A percentile compares a stretch with the other conserved stretches of the same genome.
Evolutionary conservation across 148 eudicot species (phyloP).

Genomic region (Pharnaceum exiguum): DNA sequence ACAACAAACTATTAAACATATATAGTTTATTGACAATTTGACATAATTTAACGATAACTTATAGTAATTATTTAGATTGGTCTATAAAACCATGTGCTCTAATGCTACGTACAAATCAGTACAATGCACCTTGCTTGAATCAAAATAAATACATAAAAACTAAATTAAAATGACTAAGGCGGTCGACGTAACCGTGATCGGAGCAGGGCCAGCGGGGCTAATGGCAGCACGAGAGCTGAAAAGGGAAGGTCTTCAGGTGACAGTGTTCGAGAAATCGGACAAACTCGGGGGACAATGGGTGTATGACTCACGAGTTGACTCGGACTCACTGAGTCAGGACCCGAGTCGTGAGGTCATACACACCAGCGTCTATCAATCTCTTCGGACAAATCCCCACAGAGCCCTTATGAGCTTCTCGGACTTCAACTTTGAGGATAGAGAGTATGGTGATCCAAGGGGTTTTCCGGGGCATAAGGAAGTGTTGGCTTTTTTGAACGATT

Average conservation of each 20-base stretch:
- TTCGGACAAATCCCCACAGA: constrained; percentile 34
- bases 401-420: constrained; percentile 38
- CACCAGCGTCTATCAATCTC: constrained; percentile 29
- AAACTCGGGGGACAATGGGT: constrained; percentile 37
- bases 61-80: no score
- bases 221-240: constrained; percentile 32
- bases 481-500: constrained; percentile 21
- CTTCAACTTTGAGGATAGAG: constrained; percentile 16
- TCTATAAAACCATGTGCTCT: no score
- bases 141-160: neutral
- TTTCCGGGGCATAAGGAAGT: constrained; percentile 44
- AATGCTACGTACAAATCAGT: no score
- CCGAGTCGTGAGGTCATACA: constrained; percentile 23
- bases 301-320: constrained; percentile 31
- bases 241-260: constrained; percentile 28
- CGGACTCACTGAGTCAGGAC: constrained; percentile 26
- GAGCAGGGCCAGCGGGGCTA: constrained; percentile 32
- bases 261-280: constrained; percentile 26
- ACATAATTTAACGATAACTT: no score
- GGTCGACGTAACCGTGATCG: constrained; percentile 39
- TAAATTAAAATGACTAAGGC: neutral
- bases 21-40: no score
- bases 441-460: constrained; percentile 17
- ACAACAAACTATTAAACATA: no score
- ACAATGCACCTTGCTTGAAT: no score